phyloP scores from a whole-genome alignment of 805 yeast species.

The Saccharomycopsis fodiens region DNA sequence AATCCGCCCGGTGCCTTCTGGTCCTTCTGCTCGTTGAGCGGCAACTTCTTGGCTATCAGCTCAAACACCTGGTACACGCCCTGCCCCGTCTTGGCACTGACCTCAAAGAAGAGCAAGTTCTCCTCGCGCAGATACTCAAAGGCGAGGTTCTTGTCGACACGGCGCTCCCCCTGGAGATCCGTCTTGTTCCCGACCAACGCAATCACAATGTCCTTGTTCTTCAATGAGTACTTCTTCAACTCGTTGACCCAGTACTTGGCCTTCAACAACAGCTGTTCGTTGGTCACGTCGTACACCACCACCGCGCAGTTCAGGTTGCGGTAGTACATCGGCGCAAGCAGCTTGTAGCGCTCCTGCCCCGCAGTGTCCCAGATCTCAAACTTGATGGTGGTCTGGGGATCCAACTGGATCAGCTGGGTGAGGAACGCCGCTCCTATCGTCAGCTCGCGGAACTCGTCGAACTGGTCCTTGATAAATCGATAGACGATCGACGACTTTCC shows the following conservation, averaged over 20 bases:
- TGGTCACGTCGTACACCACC: conserved; percentile 71
- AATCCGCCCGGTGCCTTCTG: neutral
- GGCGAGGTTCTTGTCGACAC: conserved; percentile 38
- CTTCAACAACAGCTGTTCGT: conserved; percentile 51
- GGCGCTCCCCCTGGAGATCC: conserved; percentile 46
- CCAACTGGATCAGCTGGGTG: conserved; percentile 38
- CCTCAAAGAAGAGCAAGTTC: conserved; percentile 43
- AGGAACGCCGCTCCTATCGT: conserved; percentile 83
- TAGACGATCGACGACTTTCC: conserved; percentile 63
- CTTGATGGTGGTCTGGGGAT: conserved; percentile 42
- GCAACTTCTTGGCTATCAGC: conserved; percentile 40
- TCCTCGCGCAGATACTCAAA: conserved; percentile 48
- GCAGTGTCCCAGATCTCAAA: conserved; percentile 86
- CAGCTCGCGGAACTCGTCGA: conserved; percentile 67
- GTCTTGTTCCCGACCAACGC: conserved; percentile 72
- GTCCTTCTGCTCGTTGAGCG: conserved; percentile 7
- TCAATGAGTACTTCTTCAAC: conserved; percentile 34
- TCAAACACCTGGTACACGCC: conserved; percentile 42
- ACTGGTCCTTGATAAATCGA: conserved; percentile 64
- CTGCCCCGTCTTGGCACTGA: conserved; percentile 51
- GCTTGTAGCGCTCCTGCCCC: conserved; percentile 74
- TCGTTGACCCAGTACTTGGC: conserved; percentile 78
- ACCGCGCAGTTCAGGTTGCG: conserved; percentile 75
- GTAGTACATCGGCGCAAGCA: conserved; percentile 78
- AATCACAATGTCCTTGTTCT: conserved; percentile 49